Evolutionary conservation across 2,329 filamentous ascomycete genomes (phyloP).

Genomic region (Talaromyces funiculosus): DNA sequence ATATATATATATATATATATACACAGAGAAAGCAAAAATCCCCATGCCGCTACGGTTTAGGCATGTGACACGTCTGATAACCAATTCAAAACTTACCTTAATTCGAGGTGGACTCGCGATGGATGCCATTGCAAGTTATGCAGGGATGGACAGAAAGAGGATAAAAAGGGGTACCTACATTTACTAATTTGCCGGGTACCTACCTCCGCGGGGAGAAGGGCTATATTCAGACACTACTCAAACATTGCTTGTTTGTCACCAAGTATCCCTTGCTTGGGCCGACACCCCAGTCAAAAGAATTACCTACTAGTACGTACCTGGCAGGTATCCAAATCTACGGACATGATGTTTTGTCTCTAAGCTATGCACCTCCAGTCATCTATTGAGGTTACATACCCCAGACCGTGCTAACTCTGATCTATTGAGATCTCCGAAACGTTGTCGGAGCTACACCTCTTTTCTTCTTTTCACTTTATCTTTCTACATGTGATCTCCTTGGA

Average conservation of each 20-base stretch:
- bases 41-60: background rate
- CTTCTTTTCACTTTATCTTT: background rate
- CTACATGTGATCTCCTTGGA: background rate
- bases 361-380: no score
- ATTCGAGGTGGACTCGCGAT: background rate
- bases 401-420: no score
- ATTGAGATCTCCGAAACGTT: background rate
- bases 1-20: no score
- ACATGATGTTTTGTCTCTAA: no score
- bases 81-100: background rate
- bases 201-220: background rate
- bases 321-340: background rate
- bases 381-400: no score
- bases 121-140: background rate
- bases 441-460: background rate
- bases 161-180: background rate
- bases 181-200: background rate
- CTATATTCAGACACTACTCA: background rate
- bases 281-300: background rate
- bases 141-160: slow-evolving; percentile 7
- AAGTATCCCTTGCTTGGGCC: background rate
- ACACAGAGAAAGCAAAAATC: background rate
- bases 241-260: slow-evolving; percentile 2
- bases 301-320: background rate
- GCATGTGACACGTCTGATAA: background rate